Conservation (phyloP, 148 eudicot genomes). For the Rhododendron williamsianum region DNA sequence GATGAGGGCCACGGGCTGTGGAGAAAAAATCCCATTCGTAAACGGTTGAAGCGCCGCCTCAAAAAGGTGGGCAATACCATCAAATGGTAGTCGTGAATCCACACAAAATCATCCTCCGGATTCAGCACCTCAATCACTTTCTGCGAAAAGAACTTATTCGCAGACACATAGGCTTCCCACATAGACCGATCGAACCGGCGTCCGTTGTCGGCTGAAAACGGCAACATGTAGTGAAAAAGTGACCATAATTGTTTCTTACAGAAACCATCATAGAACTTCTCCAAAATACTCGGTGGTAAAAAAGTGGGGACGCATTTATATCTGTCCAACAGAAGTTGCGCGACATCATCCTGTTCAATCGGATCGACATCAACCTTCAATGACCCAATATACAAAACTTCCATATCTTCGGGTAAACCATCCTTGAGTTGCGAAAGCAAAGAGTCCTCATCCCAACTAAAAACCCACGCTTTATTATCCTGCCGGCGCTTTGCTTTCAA, state of each 20-base stretch:
- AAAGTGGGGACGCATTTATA: conserved; percentile 37
- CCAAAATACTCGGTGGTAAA: conserved; percentile 28
- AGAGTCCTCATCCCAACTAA: conserved; percentile 39
- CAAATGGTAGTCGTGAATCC: conserved; percentile 37
- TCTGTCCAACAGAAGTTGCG: conserved; percentile 30
- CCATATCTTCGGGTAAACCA: conserved; percentile 38
- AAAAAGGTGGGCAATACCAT: conserved; percentile 35
- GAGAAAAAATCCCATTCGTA: conserved; percentile 35
- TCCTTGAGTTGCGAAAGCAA: conserved; percentile 28
- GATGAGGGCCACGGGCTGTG: conserved; percentile 37
- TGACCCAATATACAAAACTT: conserved; percentile 34
- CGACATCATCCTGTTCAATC: conserved; percentile 38
- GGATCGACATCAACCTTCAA: conserved; percentile 38
- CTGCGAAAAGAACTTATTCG: conserved; percentile 25
- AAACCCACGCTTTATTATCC: conserved; percentile 37
- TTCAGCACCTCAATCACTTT: conserved; percentile 32
- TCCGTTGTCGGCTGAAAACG: conserved; percentile 27
- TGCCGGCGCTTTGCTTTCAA: conserved; percentile 27
- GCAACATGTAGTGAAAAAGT: conserved; percentile 36
- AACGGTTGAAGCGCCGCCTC: conserved; percentile 30
- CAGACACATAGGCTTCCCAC: conserved; percentile 36
- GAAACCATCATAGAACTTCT: conserved; percentile 34
- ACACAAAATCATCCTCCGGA: conserved; percentile 35
- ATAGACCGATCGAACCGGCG: conserved; percentile 30
- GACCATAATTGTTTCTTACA: conserved; percentile 40